Conservation (phyloP, 1,284 basidiomycete species). For the Malassezia sympodialis region DNA sequence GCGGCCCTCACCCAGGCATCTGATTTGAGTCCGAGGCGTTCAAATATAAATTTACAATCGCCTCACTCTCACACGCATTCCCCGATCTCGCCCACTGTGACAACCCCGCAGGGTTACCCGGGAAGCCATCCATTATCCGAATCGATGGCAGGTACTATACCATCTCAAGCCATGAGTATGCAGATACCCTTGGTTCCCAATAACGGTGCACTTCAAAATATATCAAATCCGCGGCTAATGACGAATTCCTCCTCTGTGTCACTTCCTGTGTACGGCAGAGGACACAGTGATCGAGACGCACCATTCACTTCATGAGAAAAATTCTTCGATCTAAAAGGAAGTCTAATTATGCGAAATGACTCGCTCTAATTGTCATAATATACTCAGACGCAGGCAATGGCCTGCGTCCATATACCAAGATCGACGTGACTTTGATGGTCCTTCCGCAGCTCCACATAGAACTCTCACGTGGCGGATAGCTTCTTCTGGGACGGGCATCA, state of each 20-base stretch:
- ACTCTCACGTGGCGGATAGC: neutral
- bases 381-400: neutral
- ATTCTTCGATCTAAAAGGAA: neutral
- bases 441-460: neutral
- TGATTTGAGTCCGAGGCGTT: neutral
- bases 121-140: neutral
- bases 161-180: neutral
- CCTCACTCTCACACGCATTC: neutral
- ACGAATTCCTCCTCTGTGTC: neutral
- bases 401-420: neutral
- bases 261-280: neutral
- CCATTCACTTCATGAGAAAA: neutral
- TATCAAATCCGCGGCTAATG: neutral
- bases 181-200: neutral
- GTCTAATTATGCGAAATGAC: no score
- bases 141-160: neutral
- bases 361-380: neutral
- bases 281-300: neutral
- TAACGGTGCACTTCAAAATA: neutral
- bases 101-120: neutral
- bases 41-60: neutral
- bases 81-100: neutral
- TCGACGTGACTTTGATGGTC: neutral
- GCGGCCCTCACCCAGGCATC: neutral
- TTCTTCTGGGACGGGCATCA: neutral